Conservation (phyloP, 169 alveolate genomes). For the Plasmodium yoelii region DNA sequence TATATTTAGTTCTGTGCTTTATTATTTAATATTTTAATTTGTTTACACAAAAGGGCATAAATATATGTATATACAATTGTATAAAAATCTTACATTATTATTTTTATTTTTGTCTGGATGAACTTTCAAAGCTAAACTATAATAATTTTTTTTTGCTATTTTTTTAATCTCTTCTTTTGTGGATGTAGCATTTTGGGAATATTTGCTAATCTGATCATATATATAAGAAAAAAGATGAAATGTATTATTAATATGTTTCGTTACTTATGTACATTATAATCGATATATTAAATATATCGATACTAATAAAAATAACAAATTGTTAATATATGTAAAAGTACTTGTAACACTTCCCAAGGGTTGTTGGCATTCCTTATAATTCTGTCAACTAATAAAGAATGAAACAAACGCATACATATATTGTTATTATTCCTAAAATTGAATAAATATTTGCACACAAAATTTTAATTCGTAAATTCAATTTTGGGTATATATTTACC, state of each 20-base stretch:
- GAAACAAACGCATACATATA: neutral
- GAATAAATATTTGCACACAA: neutral
- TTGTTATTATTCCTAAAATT: neutral
- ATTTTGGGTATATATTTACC: neutral
- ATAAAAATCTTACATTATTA: conserved; percentile 30
- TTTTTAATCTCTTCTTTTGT: conserved; percentile 26
- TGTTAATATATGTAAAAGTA: conserved; percentile 9
- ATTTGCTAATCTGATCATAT: conserved; percentile 13
- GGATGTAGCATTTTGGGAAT: conserved; percentile 3
- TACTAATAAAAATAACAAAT: neutral
- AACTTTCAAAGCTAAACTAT: conserved; percentile 32
- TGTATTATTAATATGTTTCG: neutral
- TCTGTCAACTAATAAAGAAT: conserved; percentile 30
- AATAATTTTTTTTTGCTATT: conserved; percentile 35
- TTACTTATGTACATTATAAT: neutral
- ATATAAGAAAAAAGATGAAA: conserved; percentile 2
- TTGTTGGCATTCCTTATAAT: conserved; percentile 54
- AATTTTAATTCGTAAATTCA: neutral
- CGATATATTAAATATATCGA: neutral
- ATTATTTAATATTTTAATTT: too few relatives aligned
- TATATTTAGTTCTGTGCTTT: too few relatives aligned
- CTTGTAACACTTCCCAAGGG: conserved; percentile 68
- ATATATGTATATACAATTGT: neutral
- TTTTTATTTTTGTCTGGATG: conserved; percentile 63
- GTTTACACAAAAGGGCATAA: neutral